Conservation (phyloP, 2,329 filamentous ascomycete species). For the Fusarium sp. region DNA sequence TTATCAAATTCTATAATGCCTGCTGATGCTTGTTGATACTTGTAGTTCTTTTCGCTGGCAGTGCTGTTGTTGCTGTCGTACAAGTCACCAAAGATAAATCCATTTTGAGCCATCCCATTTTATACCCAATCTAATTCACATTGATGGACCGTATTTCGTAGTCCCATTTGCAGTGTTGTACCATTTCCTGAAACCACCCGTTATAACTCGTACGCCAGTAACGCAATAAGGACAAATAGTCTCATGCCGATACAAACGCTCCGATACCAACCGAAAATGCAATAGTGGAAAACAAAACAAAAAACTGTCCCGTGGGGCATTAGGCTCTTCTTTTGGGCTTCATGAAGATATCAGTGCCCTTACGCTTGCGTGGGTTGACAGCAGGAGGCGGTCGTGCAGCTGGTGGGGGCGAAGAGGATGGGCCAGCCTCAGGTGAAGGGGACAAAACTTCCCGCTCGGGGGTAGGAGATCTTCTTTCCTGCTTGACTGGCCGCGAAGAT, state of each 20-base stretch:
- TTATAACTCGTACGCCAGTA: slow-evolving; percentile 3
- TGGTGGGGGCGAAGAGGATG: slow-evolving; percentile 41
- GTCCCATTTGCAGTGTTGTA: background rate
- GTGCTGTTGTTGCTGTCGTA: background rate
- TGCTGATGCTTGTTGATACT: background rate
- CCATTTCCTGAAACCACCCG: background rate
- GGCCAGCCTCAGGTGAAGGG: slow-evolving; percentile 34
- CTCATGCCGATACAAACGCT: slow-evolving; percentile 1
- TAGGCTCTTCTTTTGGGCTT: slow-evolving; percentile 54
- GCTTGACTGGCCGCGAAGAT: slow-evolving; percentile 9
- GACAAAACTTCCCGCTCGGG: slow-evolving; percentile 37
- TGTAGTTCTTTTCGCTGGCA: background rate
- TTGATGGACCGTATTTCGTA: background rate
- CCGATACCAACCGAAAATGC: background rate
- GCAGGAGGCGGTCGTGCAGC: slow-evolving; percentile 13
- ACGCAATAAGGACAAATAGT: background rate
- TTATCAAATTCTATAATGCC: slow-evolving; percentile 21
- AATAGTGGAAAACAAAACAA: background rate
- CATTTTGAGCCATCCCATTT: background rate
- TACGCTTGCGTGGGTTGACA: slow-evolving; percentile 54
- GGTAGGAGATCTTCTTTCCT: slow-evolving; percentile 21
- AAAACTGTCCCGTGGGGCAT: background rate
- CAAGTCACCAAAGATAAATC: background rate
- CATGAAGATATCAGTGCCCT: slow-evolving; percentile 64
- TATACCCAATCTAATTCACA: slow-evolving; percentile 11